phyloP scores from a whole-genome alignment of 2,329 filamentous ascomycete genomes.

The Lachnum nothofagi region DNA sequence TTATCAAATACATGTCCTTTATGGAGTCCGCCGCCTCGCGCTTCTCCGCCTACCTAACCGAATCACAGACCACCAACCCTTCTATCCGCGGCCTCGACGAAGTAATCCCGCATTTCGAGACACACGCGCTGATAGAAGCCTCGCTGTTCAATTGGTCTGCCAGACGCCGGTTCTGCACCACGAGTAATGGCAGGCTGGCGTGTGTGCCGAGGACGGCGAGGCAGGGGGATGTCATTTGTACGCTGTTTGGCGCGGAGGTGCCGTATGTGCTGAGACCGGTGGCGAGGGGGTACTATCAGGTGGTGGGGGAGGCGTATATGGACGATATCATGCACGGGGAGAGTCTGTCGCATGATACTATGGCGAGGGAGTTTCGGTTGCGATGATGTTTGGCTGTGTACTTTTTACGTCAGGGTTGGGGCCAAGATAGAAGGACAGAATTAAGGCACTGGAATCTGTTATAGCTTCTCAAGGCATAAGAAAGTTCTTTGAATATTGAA shows the following conservation, averaged over 20 bases:
- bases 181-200: slow-evolving; percentile 1
- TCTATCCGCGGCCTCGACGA: not conserved
- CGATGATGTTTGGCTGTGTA: slow-evolving; percentile 1
- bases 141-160: slow-evolving; percentile 6
- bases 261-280: slow-evolving; percentile 10
- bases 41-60: not conserved
- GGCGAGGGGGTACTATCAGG: not conserved
- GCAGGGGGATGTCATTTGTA: slow-evolving; percentile 10
- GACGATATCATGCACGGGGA: slow-evolving; percentile 16
- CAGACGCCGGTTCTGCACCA: slow-evolving; percentile 31
- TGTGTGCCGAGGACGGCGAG: not conserved
- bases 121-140: slow-evolving; percentile 4
- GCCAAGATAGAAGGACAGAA: too few relatives aligned
- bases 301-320: slow-evolving; percentile 14
- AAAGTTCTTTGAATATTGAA: too few relatives aligned
- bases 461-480: too few relatives aligned
- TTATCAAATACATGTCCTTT: slow-evolving; percentile 3
- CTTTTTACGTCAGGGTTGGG: too few relatives aligned
- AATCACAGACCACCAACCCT: not conserved
- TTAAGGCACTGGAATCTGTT: too few relatives aligned
- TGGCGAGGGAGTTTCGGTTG: slow-evolving; percentile 5
- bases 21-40: not conserved
- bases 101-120: not conserved
- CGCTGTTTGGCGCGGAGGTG: slow-evolving; percentile 9
- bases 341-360: slow-evolving; percentile 6